A percentile compares a stretch with the other conserved stretches of the same genome.
Evolutionary conservation across 176 grass and related monocot species (phyloP).

Genomic region (Triticum monococcum): DNA sequence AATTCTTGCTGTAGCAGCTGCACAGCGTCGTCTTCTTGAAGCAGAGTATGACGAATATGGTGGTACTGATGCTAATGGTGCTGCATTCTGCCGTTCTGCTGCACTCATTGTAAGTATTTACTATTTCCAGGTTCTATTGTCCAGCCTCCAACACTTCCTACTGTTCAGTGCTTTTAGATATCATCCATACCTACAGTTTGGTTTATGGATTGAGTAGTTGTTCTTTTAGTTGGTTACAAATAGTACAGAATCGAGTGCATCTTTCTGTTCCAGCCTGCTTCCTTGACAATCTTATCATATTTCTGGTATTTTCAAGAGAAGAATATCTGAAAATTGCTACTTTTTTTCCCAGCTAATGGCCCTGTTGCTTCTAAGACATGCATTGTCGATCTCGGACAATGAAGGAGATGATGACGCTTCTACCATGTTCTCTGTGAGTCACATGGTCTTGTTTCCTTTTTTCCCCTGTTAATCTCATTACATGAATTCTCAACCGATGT

Average conservation of each 20-base stretch:
- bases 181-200: background rate
- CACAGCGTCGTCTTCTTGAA: slow-evolving; percentile 84
- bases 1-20: slow-evolving; percentile 79
- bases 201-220: background rate
- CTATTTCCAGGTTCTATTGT: background rate
- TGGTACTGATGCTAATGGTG: slow-evolving; percentile 67
- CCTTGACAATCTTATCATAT: background rate
- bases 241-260: background rate
- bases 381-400: slow-evolving; percentile 69
- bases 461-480: background rate
- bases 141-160: background rate
- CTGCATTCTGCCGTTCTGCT: slow-evolving; percentile 81
- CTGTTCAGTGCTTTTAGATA: background rate
- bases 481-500: background rate
- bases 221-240: slow-evolving; percentile 21
- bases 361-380: slow-evolving; percentile 78
- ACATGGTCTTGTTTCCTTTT: background rate
- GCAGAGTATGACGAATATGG: slow-evolving; percentile 85
- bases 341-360: slow-evolving; percentile 72
- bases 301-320: slow-evolving; percentile 5
- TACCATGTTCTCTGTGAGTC: slow-evolving; percentile 84
- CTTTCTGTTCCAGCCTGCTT: background rate
- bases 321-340: background rate
- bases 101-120: slow-evolving; percentile 75
- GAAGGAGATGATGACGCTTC: slow-evolving; percentile 85